Conservation (phyloP, 495 filamentous ascomycete genomes). For the Margaritispora aquatica region DNA sequence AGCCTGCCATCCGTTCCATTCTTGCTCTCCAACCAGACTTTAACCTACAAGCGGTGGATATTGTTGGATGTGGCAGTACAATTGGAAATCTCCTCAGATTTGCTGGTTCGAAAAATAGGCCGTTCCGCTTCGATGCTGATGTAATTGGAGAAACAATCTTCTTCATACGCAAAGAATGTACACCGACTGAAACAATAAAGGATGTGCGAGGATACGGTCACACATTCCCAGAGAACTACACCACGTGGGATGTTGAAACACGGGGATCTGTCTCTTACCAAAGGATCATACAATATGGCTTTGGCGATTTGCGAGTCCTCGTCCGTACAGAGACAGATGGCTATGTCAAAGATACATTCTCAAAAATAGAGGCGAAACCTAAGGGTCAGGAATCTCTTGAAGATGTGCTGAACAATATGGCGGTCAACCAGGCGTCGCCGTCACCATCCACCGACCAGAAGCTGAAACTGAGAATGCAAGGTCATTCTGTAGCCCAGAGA, state of each 20-base stretch:
- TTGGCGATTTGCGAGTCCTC: slow-evolving; percentile 46
- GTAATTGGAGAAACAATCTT: slow-evolving; percentile 48
- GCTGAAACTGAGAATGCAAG: slow-evolving; percentile 2
- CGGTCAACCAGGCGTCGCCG: neutral
- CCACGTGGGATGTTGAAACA: slow-evolving; percentile 46
- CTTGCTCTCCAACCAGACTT: slow-evolving; percentile 31
- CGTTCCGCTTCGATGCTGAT: slow-evolving; percentile 22
- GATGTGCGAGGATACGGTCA: slow-evolving; percentile 55
- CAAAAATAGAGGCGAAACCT: neutral
- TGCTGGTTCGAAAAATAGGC: slow-evolving; percentile 15
- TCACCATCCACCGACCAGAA: neutral
- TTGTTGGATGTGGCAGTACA: slow-evolving; percentile 56
- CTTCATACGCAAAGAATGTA: slow-evolving; percentile 53
- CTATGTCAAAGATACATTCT: slow-evolving; percentile 26
- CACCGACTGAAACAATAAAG: slow-evolving; percentile 42
- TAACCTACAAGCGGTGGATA: slow-evolving; percentile 38
- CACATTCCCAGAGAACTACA: slow-evolving; percentile 58
- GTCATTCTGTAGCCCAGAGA: slow-evolving; percentile 33
- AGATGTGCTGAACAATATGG: neutral
- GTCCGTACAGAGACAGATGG: slow-evolving; percentile 61
- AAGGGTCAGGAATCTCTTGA: neutral
- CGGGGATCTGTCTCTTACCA: slow-evolving; percentile 54
- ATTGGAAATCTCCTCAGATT: slow-evolving; percentile 40
- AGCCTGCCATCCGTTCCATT: slow-evolving; percentile 48
- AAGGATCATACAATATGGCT: slow-evolving; percentile 50